Conservation (phyloP, 108 stramenopile species). For the Skeletonema menzelii region DNA sequence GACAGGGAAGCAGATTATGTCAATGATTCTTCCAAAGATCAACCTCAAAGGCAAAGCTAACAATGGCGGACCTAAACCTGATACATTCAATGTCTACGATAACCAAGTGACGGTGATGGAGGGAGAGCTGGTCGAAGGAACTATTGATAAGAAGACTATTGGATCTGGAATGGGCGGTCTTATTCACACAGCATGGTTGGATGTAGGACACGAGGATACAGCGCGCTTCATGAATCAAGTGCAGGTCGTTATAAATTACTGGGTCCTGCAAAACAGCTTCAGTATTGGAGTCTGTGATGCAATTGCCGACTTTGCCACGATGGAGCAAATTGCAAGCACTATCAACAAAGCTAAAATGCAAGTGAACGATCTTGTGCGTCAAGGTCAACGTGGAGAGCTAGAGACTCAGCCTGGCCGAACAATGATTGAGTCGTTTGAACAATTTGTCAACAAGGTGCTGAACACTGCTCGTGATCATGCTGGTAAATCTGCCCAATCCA, state of each 20-base stretch:
- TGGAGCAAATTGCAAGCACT: slow-evolving; percentile 92
- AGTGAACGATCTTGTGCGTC: slow-evolving; percentile 93
- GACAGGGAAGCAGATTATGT: slow-evolving; percentile 98
- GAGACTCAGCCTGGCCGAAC: slow-evolving; percentile 97
- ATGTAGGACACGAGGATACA: slow-evolving; percentile 92
- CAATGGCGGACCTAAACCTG: slow-evolving; percentile 73
- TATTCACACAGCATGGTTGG: slow-evolving; percentile 97
- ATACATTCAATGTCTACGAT: slow-evolving; percentile 92
- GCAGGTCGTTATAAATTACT: slow-evolving; percentile 94
- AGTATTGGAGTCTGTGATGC: slow-evolving; percentile 98
- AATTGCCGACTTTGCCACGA: slow-evolving; percentile 94
- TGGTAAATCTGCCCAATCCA: slow-evolving; percentile 92
- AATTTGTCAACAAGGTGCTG: slow-evolving; percentile 95
- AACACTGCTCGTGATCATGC: slow-evolving; percentile 96
- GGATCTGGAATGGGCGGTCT: slow-evolving; percentile 95
- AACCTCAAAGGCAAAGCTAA: slow-evolving; percentile 89
- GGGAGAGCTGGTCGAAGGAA: slow-evolving; percentile 93
- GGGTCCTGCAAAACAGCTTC: slow-evolving; percentile 94
- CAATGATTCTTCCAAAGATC: slow-evolving; percentile 91
- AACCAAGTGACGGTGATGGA: slow-evolving; percentile 89
- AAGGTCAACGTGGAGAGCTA: slow-evolving; percentile 95
- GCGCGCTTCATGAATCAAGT: slow-evolving; percentile 98
- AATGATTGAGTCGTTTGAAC: slow-evolving; percentile 98
- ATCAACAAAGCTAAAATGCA: slow-evolving; percentile 96
- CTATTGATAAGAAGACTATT: slow-evolving; percentile 97